Evolutionary conservation across 1,139 yeast genomes (phyloP).

Genomic region (Blastobotrys malaysiensis): DNA sequence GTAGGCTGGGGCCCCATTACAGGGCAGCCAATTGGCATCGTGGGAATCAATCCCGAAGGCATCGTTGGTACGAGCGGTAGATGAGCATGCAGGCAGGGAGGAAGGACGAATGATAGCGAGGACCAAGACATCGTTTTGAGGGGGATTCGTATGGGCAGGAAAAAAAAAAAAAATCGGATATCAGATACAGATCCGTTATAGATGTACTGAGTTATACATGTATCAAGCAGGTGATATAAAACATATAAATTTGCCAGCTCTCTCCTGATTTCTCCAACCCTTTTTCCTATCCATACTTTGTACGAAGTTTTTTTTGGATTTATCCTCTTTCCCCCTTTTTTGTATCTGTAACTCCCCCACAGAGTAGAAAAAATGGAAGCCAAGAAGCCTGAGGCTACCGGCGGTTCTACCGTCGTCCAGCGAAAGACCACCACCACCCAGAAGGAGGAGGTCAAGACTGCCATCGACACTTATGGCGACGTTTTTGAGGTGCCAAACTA

Average conservation of each 20-base stretch:
- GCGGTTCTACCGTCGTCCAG: background rate
- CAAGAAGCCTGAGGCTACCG: background rate
- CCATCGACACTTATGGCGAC: slow-evolving; percentile 55
- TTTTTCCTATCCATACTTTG: background rate
- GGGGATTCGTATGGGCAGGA: background rate
- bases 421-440: slow-evolving; percentile 7
- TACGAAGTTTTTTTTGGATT: background rate
- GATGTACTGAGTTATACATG: background rate
- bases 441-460: slow-evolving; percentile 15
- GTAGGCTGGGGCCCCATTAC: too few species aligned
- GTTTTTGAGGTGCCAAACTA: slow-evolving; percentile 67
- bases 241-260: background rate
- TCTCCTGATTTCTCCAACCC: background rate
- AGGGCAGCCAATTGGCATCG: background rate
- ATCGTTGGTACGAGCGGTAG: background rate
- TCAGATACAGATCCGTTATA: background rate
- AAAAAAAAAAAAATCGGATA: background rate
- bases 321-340: background rate
- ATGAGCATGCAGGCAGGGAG: too few species aligned
- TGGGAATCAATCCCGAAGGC: background rate
- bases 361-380: background rate
- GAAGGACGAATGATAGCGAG: too few species aligned
- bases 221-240: background rate
- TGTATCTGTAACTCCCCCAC: too few species aligned
- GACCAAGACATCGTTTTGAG: background rate